Conservation (phyloP, 139 green algal genomes). For the Chlorella sp. region DNA sequence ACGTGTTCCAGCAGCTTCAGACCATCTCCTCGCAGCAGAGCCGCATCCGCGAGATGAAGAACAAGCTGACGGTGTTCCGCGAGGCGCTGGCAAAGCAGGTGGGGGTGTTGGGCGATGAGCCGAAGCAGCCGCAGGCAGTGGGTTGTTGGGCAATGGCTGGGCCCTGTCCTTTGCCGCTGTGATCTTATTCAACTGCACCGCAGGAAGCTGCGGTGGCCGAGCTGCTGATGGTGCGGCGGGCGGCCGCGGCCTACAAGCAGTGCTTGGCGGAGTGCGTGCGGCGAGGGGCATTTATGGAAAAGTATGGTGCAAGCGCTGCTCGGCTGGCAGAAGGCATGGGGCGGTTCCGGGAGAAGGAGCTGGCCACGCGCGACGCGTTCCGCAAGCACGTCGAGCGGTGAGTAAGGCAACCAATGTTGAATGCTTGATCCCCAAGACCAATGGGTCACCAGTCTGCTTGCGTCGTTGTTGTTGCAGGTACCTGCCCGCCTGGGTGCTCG, state of each 20-base stretch:
- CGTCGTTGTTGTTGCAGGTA: constrained; percentile 3
- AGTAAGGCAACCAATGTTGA: too few relatives aligned
- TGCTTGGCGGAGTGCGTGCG: constrained; percentile 84
- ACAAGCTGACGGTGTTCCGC: constrained; percentile 75
- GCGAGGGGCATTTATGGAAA: constrained; percentile 44
- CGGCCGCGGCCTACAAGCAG: constrained; percentile 78
- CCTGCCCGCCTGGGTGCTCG: constrained; percentile 67
- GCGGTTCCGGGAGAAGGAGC: constrained; percentile 69
- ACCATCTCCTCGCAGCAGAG: constrained; percentile 77
- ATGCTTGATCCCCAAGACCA: neutral
- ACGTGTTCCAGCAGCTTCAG: constrained; percentile 82
- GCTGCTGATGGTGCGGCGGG: constrained; percentile 60
- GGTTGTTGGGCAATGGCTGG: too few relatives aligned
- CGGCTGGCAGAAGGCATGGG: constrained; percentile 80
- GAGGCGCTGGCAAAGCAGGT: neutral
- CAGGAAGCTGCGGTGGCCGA: constrained; percentile 17
- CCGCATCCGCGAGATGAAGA: constrained; percentile 83
- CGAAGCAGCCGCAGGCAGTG: constrained; percentile 1
- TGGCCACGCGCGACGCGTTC: constrained; percentile 62
- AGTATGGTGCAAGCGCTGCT: constrained; percentile 64
- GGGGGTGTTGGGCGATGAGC: neutral
- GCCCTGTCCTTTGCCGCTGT: too few relatives aligned
- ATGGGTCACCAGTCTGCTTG: too few relatives aligned
- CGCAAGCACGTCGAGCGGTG: constrained; percentile 48
- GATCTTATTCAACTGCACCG: too few relatives aligned